A percentile compares a stretch with the other conserved stretches of the same genome.
These are phyloP conservation scores for Candida germanica DNA, from an alignment of 805 yeast species.

Conservation along the genomic window DNA sequence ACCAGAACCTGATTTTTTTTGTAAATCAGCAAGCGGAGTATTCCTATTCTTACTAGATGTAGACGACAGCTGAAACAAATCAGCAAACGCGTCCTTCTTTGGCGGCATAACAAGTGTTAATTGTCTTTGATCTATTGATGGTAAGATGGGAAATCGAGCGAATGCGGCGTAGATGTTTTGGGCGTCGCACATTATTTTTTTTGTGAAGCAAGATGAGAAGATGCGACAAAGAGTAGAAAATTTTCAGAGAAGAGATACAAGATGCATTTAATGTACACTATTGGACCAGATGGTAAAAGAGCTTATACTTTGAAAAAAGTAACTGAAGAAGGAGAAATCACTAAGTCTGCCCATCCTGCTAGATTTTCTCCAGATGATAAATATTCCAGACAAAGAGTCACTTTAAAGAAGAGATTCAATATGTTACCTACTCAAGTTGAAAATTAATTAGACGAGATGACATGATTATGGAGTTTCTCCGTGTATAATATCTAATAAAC, in stretches of 20 bases:
- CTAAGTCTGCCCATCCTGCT: conserved; percentile 99
- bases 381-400: conserved; percentile 98
- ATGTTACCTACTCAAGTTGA: conserved; percentile 79
- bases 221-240: conserved; percentile 1
- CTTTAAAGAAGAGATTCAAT: conserved; percentile 90
- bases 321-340: conserved; percentile 86
- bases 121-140: too few species aligned
- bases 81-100: conserved; percentile 45
- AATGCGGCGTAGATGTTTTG: neutral
- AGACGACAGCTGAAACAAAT: conserved; percentile 35
- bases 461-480: too few species aligned
- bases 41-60: conserved; percentile 11
- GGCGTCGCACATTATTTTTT: too few species aligned
- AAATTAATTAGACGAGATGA: conserved; percentile 4
- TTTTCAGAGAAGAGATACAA: conserved; percentile 11
- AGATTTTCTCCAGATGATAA: conserved; percentile 99
- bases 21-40: conserved; percentile 12
- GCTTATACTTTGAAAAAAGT: conserved; percentile 83
- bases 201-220: too few species aligned
- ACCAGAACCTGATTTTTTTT: neutral
- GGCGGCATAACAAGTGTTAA: conserved; percentile 28
- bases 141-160: neutral
- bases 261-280: conserved; percentile 99
- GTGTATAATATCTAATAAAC: too few species aligned
- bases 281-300: conserved; percentile 93